phyloP scores from a whole-genome alignment of 495 filamentous ascomycete species.

The Cercophora newfieldiana region DNA sequence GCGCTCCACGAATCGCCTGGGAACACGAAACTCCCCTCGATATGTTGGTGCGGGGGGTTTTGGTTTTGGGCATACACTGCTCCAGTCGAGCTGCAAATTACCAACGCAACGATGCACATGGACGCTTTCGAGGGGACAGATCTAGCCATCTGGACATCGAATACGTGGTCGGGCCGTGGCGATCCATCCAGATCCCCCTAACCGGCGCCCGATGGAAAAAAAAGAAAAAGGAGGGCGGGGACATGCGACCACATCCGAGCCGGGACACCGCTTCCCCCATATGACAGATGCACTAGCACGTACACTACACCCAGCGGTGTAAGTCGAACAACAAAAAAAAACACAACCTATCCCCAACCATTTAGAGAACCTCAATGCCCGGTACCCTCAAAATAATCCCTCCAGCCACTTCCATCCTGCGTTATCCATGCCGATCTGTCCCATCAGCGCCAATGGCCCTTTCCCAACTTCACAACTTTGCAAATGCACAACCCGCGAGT shows the following conservation, averaged over 20 bases:
- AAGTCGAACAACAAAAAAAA: no score
- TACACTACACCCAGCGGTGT: background rate
- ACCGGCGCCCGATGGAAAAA: background rate
- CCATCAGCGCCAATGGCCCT: background rate
- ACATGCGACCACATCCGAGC: background rate
- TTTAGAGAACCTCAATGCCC: no score
- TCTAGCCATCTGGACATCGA: background rate
- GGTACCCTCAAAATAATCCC: background rate
- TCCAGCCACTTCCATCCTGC: background rate
- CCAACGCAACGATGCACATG: conserved; percentile 7
- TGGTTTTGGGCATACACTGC: background rate
- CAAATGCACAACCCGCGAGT: background rate
- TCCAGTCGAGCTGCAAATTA: conserved; percentile 8
- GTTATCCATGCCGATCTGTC: background rate
- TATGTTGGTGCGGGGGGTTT: conserved; percentile 1
- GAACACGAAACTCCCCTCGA: conserved; percentile 4
- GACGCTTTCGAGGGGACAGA: background rate
- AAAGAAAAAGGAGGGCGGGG: background rate
- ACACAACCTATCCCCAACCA: no score
- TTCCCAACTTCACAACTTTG: background rate
- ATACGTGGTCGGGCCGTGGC: conserved; percentile 13
- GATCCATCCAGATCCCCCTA: background rate
- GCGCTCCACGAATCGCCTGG: conserved; percentile 15
- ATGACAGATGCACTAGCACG: background rate
- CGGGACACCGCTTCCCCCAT: background rate